Conservation (phyloP, 495 filamentous ascomycete genomes). For the Penicillium parvum region DNA sequence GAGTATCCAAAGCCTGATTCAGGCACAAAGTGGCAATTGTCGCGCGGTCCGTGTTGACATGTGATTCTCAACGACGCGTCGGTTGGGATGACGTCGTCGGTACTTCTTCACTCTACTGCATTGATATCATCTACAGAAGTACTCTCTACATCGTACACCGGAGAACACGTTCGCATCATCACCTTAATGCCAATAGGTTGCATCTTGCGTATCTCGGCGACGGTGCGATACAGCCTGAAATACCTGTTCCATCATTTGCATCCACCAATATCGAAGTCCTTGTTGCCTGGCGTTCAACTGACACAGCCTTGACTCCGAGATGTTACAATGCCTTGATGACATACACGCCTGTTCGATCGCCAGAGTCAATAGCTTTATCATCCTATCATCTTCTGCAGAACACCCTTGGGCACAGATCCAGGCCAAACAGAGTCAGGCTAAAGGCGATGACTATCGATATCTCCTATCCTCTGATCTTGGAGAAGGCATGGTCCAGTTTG, state of each 20-base stretch:
- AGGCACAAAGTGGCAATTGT: not conserved
- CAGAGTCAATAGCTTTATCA: constrained; percentile 60
- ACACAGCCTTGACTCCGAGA: constrained; percentile 82
- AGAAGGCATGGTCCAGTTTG: too few relatives aligned
- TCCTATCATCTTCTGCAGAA: constrained; percentile 51
- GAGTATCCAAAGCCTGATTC: not conserved
- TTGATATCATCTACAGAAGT: not conserved
- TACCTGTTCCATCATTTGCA: too few relatives aligned
- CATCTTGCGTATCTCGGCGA: constrained; percentile 46
- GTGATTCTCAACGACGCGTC: constrained; percentile 15
- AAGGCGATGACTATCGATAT: constrained; percentile 56
- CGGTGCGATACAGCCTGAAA: too few relatives aligned
- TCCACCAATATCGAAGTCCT: constrained; percentile 65
- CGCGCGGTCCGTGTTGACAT: too few relatives aligned
- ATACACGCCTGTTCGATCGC: constrained; percentile 57
- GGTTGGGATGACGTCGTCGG: constrained; percentile 11
- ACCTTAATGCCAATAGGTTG: constrained; percentile 48
- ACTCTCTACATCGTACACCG: not conserved
- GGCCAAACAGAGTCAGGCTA: too few relatives aligned
- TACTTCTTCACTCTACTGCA: not conserved
- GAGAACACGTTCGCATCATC: constrained; percentile 31
- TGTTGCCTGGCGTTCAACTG: constrained; percentile 86
- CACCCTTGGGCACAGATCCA: constrained; percentile 63
- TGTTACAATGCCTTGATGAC: constrained; percentile 85
- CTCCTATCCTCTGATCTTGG: too few relatives aligned